Base-by-base conservation (phyloP, 2,329 filamentous ascomycete species). In the Didymella glomerata region DNA sequence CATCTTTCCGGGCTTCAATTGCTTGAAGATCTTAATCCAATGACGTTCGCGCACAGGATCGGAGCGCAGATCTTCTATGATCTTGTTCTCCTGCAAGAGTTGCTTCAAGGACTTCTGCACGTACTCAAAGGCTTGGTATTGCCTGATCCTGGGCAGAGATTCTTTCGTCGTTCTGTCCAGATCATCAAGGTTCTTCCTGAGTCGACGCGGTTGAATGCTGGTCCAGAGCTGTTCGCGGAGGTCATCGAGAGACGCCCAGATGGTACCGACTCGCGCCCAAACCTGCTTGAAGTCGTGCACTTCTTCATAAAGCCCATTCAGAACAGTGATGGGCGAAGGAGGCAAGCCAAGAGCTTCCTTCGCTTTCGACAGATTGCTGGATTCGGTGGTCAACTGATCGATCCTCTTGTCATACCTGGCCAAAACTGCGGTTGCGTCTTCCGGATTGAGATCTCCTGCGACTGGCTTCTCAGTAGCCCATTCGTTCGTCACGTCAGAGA, bases 41-140 rank as follows among this genome's bases (percentile, higher is more conserved):
- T 99, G 95, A 51, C 95, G 87, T 77, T 99, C 96, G 45, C 93
- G 90, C 58, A 99, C 93, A 16, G 95, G 94, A 77, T 99, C 95
- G 0, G 94, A 97, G 75, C 97, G 97, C 77, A 99, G 84, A 65
- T 99, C 95, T 4, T 88, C 86, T 3, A 99, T 84, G 32, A 97
- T 84, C 11, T 89, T 84, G 73, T 98, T 99, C 68, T 96, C 92
- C 77, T 97, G 98, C 64, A 97, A 84, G 48, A 96, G 85, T 62
- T 93, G 89, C 44, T 93, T 90, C 40, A 99, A 86, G 28, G 96
- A 91, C 64, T 88, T 92, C 76, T 99, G 96, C 38, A 99, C 93
- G 73, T 99, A 94, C 78, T 99, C 96, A 75, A 99, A 99, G n/a
- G 96, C 96, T 68, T 96, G 94, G 77, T 99, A 99, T 74, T 99